Conservation (phyloP, 768 basidiomycete genomes). For the Agaricus blazei region DNA sequence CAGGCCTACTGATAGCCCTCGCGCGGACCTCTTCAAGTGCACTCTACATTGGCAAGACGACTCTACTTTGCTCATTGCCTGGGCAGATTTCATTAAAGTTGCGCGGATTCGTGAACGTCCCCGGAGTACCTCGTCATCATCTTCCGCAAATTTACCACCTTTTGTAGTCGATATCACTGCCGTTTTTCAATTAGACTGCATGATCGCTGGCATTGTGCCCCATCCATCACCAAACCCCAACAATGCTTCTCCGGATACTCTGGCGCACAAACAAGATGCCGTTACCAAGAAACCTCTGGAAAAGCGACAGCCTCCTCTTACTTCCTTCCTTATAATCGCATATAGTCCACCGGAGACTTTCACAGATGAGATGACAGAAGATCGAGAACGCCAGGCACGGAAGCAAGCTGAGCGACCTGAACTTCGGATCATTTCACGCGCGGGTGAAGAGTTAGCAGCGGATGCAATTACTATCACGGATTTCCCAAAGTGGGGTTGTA, state of each 20-base stretch:
- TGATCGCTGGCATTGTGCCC: conserved; percentile 88
- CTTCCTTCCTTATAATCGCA: conserved; percentile 82
- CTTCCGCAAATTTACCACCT: conserved; percentile 46
- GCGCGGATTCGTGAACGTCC: conserved; percentile 70
- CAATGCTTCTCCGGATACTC: conserved; percentile 14
- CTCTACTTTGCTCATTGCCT: conserved; percentile 82
- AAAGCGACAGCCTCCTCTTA: conserved; percentile 25
- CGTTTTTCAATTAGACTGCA: conserved; percentile 90
- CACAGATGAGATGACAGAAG: conserved; percentile 65
- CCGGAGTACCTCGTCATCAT: conserved; percentile 35
- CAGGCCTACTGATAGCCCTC: conserved; percentile 73
- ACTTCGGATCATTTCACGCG: conserved; percentile 83
- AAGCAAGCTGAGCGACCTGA: conserved; percentile 91
- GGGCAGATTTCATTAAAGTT: conserved; percentile 93
- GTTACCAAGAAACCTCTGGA: conserved; percentile 2
- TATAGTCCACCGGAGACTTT: conserved; percentile 79
- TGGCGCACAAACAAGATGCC: conserved; percentile 8
- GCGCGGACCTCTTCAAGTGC: conserved; percentile 94
- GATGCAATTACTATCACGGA: conserved; percentile 79
- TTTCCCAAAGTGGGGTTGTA: conserved; percentile 84
- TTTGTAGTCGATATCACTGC: conserved; percentile 84
- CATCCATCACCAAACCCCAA: conserved; percentile 46
- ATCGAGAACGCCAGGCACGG: conserved; percentile 70
- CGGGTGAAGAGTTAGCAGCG: conserved; percentile 81
- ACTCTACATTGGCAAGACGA: conserved; percentile 92